Base-by-base conservation (phyloP, 192 early-diverging fungal genomes). In the Fimicolochytrium jonesii region DNA sequence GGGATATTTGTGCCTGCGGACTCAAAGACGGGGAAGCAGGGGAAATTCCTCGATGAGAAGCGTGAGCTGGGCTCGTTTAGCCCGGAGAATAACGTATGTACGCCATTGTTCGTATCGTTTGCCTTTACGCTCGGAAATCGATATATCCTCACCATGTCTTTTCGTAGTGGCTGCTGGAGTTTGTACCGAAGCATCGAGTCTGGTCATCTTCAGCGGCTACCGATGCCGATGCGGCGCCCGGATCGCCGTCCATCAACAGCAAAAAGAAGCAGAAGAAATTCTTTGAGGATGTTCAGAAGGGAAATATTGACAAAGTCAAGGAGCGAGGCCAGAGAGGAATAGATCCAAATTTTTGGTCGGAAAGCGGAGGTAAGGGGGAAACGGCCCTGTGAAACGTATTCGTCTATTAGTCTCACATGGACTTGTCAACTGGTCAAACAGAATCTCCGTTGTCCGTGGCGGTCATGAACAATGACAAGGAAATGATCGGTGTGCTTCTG, bases 251-350 rank as follows among this genome's bases (percentile, higher is more conserved):
- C 32, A 7, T 31, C 28, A 56, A 66, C 44, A 66, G 54, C 64
- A 69, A 66, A 30, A 82, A 79, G 56, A 79, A 77, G 47, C 80
- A 82, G 63, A 82, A 79, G 37, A 72, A 64, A 45, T 73, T 82
- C 30, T 13, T 74, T 28, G 80, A 82, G 41, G 80, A 79, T 31
- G 44, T 78, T 44, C 41, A 57, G 56, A 82, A 79, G 45, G 74
- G 77, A 2, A 61, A 64, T 32, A 30, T 74, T 13, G 80, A 82
- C 30, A 74, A 71, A 33, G 56, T 77, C 32, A 47, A 61, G 18
- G 80, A 82, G 31, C 52, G 69, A 41, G 64, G 55, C n/a, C 15
- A 22, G 4, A 70, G 64, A 44, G 68, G 67, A 9, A 36, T 74
- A 9, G 80, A 82, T 59, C 70, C 76, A 17, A 82, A 82, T 45